A percentile compares a stretch with the other conserved stretches of the same genome.
Evolutionary conservation across 139 green algal genomes (phyloP).

Genomic region (Gonium pectorale): DNA sequence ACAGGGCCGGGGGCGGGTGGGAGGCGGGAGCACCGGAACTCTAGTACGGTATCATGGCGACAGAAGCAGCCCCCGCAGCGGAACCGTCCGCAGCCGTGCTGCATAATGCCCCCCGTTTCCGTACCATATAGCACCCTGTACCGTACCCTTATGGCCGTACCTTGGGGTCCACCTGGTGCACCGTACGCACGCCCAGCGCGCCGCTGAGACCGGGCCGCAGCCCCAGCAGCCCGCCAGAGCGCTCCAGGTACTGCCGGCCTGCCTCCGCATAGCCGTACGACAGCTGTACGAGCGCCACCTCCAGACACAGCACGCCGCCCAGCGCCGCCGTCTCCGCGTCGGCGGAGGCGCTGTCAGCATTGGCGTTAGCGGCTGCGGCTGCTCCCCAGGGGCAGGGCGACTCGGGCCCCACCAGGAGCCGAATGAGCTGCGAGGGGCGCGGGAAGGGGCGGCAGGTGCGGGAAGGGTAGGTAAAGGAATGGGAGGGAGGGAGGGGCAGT

Average conservation of each 20-base stretch:
- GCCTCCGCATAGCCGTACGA: conserved; percentile 66
- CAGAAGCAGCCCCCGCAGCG: too few species aligned
- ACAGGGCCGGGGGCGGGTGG: too few species aligned
- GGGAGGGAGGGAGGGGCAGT: too few species aligned
- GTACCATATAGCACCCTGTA: background rate
- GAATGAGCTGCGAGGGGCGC: background rate
- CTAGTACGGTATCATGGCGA: too few species aligned
- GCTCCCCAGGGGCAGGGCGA: too few species aligned
- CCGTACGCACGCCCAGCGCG: conserved; percentile 85
- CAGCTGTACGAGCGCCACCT: conserved; percentile 69
- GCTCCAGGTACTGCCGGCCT: conserved; percentile 59
- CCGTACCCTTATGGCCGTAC: background rate
- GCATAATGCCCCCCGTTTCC: background rate
- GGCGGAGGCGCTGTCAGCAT: background rate
- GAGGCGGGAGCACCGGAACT: too few species aligned
- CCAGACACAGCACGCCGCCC: conserved; percentile 57
- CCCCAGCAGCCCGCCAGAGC: conserved; percentile 63
- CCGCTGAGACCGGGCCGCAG: conserved; percentile 71
- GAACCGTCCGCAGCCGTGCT: too few species aligned
- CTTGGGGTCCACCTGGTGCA: conserved; percentile 89
- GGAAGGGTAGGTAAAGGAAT: too few species aligned
- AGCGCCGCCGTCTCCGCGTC: conserved; percentile 28
- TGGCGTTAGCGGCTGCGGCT: too few species aligned
- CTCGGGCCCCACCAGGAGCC: background rate
- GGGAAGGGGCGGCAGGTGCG: too few species aligned